Evolutionary conservation across 192 early-diverging fungal genomes (phyloP).

Genomic region (Oehlia diaphana): DNA sequence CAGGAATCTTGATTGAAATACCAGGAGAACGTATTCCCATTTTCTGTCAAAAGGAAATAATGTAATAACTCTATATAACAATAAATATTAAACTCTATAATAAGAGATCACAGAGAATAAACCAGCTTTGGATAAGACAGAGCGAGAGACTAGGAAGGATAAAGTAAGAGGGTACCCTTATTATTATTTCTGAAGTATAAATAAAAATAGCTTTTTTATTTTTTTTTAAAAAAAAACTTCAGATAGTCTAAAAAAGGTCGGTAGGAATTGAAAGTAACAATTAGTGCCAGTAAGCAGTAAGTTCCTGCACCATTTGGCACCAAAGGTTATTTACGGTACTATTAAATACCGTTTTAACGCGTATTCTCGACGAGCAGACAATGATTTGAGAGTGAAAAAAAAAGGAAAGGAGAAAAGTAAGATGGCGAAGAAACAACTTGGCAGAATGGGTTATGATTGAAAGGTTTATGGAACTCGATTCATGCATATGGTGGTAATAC

Average conservation of each 20-base stretch:
- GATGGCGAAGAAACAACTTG: too few relatives aligned
- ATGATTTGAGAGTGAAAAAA: neutral
- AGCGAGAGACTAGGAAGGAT: too few relatives aligned
- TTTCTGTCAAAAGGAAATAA: neutral
- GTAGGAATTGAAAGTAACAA: neutral
- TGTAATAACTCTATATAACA: neutral
- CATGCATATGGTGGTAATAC: too few relatives aligned
- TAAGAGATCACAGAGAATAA: neutral
- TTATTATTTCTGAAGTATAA: neutral
- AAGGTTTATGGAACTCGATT: too few relatives aligned
- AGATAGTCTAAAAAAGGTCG: neutral
- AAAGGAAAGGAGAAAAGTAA: neutral
- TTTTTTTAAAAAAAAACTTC: neutral
- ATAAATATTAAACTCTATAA: neutral
- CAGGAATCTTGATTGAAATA: conserved; percentile 13
- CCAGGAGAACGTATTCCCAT: conserved; percentile 17
- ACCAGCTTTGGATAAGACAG: too few relatives aligned
- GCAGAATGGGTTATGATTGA: too few relatives aligned
- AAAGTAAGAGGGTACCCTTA: neutral
- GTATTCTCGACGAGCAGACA: neutral
- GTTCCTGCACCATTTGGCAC: neutral
- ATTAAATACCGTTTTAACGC: neutral
- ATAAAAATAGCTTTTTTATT: neutral
- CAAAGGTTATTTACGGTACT: neutral
- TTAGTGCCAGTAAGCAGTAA: neutral